A percentile compares a stretch with the other conserved stretches of the same genome.
phyloP scores from a whole-genome alignment of 805 yeast genomes.

The Wickerhamomyces chambardii region DNA sequence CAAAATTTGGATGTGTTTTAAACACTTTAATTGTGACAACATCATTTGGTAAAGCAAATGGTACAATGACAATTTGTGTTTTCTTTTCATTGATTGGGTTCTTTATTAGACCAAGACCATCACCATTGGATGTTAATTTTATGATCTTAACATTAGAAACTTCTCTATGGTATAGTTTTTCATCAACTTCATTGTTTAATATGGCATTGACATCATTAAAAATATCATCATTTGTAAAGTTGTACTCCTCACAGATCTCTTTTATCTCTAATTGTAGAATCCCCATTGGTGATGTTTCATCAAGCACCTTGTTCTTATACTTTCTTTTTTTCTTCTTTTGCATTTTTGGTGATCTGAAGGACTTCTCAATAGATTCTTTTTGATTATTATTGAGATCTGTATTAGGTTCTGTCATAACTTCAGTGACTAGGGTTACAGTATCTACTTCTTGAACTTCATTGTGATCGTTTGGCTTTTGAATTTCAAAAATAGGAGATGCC shows the following conservation, averaged over 20 bases:
- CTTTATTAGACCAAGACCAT: conserved; percentile 66
- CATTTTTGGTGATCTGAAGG: neutral
- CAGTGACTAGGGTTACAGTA: too few relatives aligned
- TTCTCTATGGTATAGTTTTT: conserved; percentile 42
- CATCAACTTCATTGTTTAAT: conserved; percentile 46
- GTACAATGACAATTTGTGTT: conserved; percentile 66
- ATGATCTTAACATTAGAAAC: conserved; percentile 50
- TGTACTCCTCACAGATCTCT: conserved; percentile 36
- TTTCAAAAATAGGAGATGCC: too few relatives aligned
- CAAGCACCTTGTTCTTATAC: conserved; percentile 58
- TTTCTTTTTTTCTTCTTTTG: conserved; percentile 29
- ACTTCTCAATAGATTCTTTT: too few relatives aligned
- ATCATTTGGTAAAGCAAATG: conserved; percentile 88
- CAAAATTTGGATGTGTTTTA: conserved; percentile 68
- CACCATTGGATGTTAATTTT: conserved; percentile 70
- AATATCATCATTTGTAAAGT: conserved; percentile 36
- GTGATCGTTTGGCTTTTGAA: too few relatives aligned
- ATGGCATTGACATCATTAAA: conserved; percentile 57
- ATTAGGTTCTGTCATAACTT: too few relatives aligned
- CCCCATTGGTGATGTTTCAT: conserved; percentile 75
- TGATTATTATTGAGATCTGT: too few relatives aligned
- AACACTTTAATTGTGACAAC: conserved; percentile 58
- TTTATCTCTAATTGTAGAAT: conserved; percentile 68
- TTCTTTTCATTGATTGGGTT: conserved; percentile 41
- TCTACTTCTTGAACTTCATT: too few relatives aligned